Conservation (phyloP, 2,329 filamentous ascomycete genomes). For the Dactylellina sp. region DNA sequence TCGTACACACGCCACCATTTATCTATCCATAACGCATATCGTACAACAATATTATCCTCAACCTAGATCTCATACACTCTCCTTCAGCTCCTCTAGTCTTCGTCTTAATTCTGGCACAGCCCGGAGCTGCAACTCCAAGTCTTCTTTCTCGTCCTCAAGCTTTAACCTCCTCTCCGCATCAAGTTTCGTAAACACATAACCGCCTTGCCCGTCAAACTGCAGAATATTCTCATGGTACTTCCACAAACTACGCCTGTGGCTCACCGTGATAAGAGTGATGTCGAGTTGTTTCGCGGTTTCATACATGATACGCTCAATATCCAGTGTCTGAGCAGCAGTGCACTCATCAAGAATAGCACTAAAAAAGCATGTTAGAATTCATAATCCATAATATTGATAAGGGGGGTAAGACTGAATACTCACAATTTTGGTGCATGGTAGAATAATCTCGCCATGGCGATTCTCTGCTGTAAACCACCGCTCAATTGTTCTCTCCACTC, state of each 20-base stretch:
- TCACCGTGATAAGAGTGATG: constrained; percentile 97
- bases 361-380: constrained; percentile 14
- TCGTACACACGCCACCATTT: background rate
- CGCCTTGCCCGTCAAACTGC: constrained; percentile 94
- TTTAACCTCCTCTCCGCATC: constrained; percentile 87
- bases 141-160: constrained; percentile 96
- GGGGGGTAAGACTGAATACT: background rate
- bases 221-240: constrained; percentile 94
- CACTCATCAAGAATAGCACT: constrained; percentile 94
- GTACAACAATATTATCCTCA: background rate
- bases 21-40: background rate
- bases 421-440: constrained; percentile 61
- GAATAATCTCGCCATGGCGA: constrained; percentile 83
- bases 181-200: constrained; percentile 87
- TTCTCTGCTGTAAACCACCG: constrained; percentile 90
- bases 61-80: constrained; percentile 57
- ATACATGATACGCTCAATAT: constrained; percentile 96
- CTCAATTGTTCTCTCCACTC: constrained; percentile 97
- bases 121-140: constrained; percentile 84
- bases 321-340: constrained; percentile 92
- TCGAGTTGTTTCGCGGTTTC: constrained; percentile 91
- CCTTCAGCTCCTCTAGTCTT: constrained; percentile 81
- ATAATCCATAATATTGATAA: background rate
- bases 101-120: constrained; percentile 89
- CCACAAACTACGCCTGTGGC: constrained; percentile 90